Base-by-base conservation (phyloP, 345 rosid genomes). In the Tarenaya hassleriana region DNA sequence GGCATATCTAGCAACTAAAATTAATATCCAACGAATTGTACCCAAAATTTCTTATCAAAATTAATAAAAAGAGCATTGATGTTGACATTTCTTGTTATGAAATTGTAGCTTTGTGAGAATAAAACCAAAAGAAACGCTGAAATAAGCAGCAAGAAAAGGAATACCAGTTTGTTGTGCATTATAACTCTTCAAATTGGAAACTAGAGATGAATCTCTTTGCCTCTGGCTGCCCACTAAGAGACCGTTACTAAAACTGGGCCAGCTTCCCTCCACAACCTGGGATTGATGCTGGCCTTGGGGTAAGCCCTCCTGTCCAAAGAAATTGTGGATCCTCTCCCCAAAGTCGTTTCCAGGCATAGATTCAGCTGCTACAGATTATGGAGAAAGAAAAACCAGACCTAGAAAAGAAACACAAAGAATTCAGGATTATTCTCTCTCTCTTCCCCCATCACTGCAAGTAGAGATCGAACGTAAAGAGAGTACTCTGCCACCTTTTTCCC, bases 331-430 rank as follows among this genome's bases (percentile, higher is more conserved):
- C 78, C 81, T 82, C 69, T 90, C 97, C 67, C 88, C 95, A 73
- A 69, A 75, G 78, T 85, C 87, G 84, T 90, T 84, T 67, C 94
- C 97, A 84, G 96, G 87, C 96, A 90, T 86, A 74, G 94, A 79
- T 79, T 70, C 70, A 43, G 60, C 69, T 55, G 65, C 62, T 29
- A 50, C 46, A 60, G 57, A 62, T 18, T 55, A 24, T 52, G 5
- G 29, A 24, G 29, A 60, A 59, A 64, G 61, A 39, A 50, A 65
- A 60, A 56, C 47, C 70, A 52, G 57, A 47, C 59, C 21, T 41
- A 10, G 17, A 47, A 66, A 56, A 60, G 55, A 63, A 59, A 47
- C 42, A 57, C 31, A 29, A 48, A 54, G 1, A 51, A 32, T 33
- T 59, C 53, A 62, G 52, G 52, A 29, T 38, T 43, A 37, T 41